These are phyloP conservation scores for Kodamaea fukazawae DNA, from an alignment of 805 yeast genomes.

Conservation along the genomic window DNA sequence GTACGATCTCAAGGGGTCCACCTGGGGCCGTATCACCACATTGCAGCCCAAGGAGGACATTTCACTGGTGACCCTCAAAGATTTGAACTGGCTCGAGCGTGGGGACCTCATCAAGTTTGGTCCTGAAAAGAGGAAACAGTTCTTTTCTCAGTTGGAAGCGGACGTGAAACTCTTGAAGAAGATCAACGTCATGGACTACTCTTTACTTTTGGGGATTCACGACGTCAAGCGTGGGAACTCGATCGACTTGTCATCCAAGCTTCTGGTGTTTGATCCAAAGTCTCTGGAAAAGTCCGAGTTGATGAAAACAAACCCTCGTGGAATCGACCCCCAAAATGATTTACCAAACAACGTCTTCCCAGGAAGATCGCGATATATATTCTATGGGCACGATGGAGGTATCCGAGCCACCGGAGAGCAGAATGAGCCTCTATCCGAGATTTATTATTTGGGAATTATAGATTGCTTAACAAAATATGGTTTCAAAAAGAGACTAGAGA, in stretches of 20 bases:
- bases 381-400: conserved; percentile 84
- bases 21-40: conserved; percentile 70
- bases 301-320: conserved; percentile 46
- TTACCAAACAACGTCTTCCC: conserved; percentile 44
- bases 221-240: conserved; percentile 62
- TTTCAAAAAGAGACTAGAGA: conserved; percentile 72
- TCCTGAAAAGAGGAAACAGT: conserved; percentile 56
- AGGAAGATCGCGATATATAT: conserved; percentile 51
- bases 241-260: conserved; percentile 29
- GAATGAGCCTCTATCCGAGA: conserved; percentile 58
- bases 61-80: conserved; percentile 63
- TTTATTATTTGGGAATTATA: conserved; percentile 90
- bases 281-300: conserved; percentile 37
- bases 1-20: conserved; percentile 91
- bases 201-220: conserved; percentile 83
- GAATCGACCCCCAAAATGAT: conserved; percentile 39
- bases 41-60: conserved; percentile 27
- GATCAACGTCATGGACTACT: conserved; percentile 93
- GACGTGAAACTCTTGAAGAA: conserved; percentile 74
- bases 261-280: conserved; percentile 45
- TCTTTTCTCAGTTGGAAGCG: conserved; percentile 65
- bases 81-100: conserved; percentile 79
- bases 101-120: conserved; percentile 70
- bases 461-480: conserved; percentile 88
- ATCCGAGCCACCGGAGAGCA: conserved; percentile 65